phyloP scores from a whole-genome alignment of 176 grass and related monocot genomes.

The Eremochloa ophiuroides region DNA sequence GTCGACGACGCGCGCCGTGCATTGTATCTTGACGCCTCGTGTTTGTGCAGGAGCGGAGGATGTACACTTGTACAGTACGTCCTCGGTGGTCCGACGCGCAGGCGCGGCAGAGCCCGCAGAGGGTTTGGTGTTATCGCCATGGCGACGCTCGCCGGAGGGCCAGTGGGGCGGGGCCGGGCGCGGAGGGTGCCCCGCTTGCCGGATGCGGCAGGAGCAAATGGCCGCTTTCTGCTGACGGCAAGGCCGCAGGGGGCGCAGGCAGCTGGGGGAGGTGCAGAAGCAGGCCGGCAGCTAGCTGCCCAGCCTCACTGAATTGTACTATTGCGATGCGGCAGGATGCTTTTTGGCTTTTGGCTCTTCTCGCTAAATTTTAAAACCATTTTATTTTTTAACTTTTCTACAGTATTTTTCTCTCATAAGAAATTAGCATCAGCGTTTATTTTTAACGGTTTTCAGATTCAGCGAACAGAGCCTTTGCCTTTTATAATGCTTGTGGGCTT shows the following conservation, averaged over 20 bases:
- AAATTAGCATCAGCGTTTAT: too few relatives aligned
- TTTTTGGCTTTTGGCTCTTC: too few relatives aligned
- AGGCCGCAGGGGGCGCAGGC: not conserved
- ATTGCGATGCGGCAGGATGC: not conserved
- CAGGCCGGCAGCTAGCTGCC: too few relatives aligned
- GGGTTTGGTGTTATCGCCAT: not conserved
- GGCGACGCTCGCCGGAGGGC: not conserved
- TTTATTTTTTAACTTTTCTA: too few relatives aligned
- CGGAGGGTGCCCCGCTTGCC: not conserved
- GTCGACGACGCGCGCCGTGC: not conserved
- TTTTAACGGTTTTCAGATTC: too few relatives aligned
- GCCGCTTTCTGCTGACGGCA: not conserved
- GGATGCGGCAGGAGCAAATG: not conserved
- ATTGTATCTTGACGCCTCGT: not conserved
- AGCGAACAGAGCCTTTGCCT: too few relatives aligned
- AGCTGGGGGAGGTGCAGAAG: too few relatives aligned
- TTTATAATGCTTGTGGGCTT: too few relatives aligned
- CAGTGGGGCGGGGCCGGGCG: not conserved
- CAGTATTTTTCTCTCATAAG: too few relatives aligned
- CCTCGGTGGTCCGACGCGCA: not conserved
- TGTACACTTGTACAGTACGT: too few relatives aligned
- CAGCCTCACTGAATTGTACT: not conserved
- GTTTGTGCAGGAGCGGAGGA: too few relatives aligned
- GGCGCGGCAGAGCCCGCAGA: not conserved
- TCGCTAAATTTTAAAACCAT: too few relatives aligned